Evolutionary conservation across 179 eudicot genomes (phyloP).

Genomic region (Dionaea muscipula): DNA sequence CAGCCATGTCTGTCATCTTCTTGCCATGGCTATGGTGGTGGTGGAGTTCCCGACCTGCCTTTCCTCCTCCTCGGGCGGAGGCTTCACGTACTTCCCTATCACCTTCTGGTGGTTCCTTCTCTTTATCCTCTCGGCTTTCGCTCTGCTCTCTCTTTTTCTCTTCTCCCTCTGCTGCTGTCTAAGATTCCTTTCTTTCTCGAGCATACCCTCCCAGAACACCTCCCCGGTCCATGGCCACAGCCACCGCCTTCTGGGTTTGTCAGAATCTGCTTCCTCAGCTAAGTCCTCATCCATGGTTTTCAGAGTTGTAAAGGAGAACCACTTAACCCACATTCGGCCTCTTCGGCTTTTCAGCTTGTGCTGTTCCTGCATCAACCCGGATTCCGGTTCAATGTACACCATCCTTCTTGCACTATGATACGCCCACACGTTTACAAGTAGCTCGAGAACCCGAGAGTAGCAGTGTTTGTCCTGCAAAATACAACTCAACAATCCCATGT

Average conservation of each 20-base stretch:
- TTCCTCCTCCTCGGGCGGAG: conserved; percentile 33
- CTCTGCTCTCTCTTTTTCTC: conserved; percentile 40
- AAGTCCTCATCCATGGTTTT: conserved; percentile 93
- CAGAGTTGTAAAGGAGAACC: conserved; percentile 47
- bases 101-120: conserved; percentile 37
- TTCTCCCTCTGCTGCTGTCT: conserved; percentile 37
- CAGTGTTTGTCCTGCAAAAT: conserved; percentile 74
- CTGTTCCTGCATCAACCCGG: conserved; percentile 64
- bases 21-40: conserved; percentile 7
- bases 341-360: conserved; percentile 46
- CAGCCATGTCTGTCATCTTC: neutral
- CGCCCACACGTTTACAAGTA: conserved; percentile 79
- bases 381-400: conserved; percentile 57
- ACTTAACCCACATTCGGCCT: conserved; percentile 81
- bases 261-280: conserved; percentile 75
- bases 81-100: conserved; percentile 67
- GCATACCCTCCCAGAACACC: conserved; percentile 65
- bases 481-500: neutral
- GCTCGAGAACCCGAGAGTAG: conserved; percentile 77
- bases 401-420: conserved; percentile 76
- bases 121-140: conserved; percentile 47
- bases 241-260: conserved; percentile 41
- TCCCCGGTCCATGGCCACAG: conserved; percentile 88
- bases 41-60: conserved; percentile 20
- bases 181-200: conserved; percentile 48